Evolutionary conservation across 1,284 basidiomycete genomes (phyloP).

Genomic region (Ceraceosorus guamensis): DNA sequence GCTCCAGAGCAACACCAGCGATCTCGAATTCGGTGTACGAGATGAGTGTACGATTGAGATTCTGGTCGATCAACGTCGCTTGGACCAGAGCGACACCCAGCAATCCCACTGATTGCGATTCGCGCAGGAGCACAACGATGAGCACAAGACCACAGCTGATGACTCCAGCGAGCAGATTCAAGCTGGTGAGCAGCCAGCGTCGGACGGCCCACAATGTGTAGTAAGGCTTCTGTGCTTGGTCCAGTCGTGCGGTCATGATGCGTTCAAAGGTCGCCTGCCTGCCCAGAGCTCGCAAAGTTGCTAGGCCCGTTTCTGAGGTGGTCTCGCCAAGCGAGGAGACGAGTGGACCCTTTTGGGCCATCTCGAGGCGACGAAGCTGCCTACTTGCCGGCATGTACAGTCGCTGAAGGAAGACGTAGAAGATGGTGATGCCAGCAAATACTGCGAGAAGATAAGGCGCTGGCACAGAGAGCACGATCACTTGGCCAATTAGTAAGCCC

Average conservation of each 20-base stretch:
- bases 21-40: constrained; percentile 48
- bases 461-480: constrained; percentile 20
- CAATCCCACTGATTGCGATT: constrained; percentile 22
- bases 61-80: constrained; percentile 20
- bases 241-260: constrained; percentile 17
- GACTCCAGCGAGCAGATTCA: constrained; percentile 18
- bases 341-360: constrained; percentile 27
- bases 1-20: constrained; percentile 45
- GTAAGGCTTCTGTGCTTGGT: constrained; percentile 25
- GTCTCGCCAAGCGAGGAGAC: constrained; percentile 26
- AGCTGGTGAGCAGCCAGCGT: constrained; percentile 32
- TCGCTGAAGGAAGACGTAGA: constrained; percentile 15
- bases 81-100: constrained; percentile 47
- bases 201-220: constrained; percentile 27
- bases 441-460: constrained; percentile 23
- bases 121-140: constrained; percentile 25
- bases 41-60: constrained; percentile 25
- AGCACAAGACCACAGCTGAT: constrained; percentile 25
- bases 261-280: constrained; percentile 14
- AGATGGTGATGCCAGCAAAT: constrained; percentile 7
- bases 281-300: constrained; percentile 26
- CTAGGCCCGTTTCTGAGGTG: constrained; percentile 22
- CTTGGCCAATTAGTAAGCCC: constrained; percentile 2
- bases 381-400: constrained; percentile 30
- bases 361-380: constrained; percentile 29